Percentiles rank a stretch among this genome's conserved stretches.
Evolutionary conservation across 2,329 filamentous ascomycete species (phyloP).

Genomic region (Aureobasidium namibiae): DNA sequence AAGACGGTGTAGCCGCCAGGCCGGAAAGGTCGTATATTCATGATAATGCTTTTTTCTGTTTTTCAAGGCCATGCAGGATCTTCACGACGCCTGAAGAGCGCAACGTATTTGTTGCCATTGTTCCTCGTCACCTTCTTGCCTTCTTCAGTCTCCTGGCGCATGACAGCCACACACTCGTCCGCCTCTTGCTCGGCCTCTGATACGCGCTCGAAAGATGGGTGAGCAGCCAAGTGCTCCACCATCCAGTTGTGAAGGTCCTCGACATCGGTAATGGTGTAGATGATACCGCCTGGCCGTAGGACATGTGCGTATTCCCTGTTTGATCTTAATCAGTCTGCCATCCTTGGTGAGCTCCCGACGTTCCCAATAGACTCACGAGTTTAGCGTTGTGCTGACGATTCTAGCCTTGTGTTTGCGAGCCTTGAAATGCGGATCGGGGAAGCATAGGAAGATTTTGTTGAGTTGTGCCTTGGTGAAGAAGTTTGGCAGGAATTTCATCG

Average conservation of each 20-base stretch:
- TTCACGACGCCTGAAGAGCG: slow-evolving; percentile 71
- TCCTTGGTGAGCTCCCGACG: neutral
- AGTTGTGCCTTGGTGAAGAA: slow-evolving; percentile 81
- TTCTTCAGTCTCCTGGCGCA: slow-evolving; percentile 85
- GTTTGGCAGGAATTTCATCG: slow-evolving; percentile 99
- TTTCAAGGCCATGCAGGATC: slow-evolving; percentile 63
- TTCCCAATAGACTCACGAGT: slow-evolving; percentile 39
- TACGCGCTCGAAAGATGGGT: slow-evolving; percentile 72
- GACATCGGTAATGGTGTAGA: slow-evolving; percentile 97
- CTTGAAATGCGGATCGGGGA: slow-evolving; percentile 98
- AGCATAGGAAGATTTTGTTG: slow-evolving; percentile 91
- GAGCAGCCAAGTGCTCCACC: slow-evolving; percentile 71
- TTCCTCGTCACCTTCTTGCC: slow-evolving; percentile 94
- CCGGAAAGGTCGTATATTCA: neutral
- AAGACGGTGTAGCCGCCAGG: neutral
- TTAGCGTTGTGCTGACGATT: slow-evolving; percentile 81
- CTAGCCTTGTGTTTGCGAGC: slow-evolving; percentile 92
- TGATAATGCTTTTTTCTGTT: neutral
- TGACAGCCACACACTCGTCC: slow-evolving; percentile 64
- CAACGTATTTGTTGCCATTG: slow-evolving; percentile 82
- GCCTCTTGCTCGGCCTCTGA: slow-evolving; percentile 31
- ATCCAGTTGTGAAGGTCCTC: slow-evolving; percentile 93
- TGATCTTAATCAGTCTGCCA: neutral
- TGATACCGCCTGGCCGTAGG: slow-evolving; percentile 69
- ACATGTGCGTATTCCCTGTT: slow-evolving; percentile 76